Percentiles rank a stretch among this genome's conserved stretches.
These are phyloP conservation scores for Schwanniomyces etchellsii DNA, from an alignment of 1,139 yeast genomes.

Conservation along the genomic window DNA sequence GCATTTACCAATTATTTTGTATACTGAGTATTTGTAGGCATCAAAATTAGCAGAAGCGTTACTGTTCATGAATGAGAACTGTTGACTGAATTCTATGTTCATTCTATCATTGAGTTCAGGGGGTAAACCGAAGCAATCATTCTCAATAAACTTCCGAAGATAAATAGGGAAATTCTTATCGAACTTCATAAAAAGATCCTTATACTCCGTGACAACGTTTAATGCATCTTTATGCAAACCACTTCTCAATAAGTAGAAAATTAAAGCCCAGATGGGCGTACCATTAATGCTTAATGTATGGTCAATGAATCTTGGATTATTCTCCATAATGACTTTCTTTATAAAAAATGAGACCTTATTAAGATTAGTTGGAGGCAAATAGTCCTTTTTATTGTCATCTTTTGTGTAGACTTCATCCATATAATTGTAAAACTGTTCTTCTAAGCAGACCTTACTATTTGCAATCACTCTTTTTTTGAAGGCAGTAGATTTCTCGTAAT, in stretches of 20 bases:
- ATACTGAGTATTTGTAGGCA: conserved; percentile 86
- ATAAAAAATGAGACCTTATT: conserved; percentile 69
- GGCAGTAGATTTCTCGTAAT: conserved; percentile 12
- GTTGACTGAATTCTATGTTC: conserved; percentile 78
- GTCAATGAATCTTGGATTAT: conserved; percentile 25
- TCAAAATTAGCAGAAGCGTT: conserved; percentile 55
- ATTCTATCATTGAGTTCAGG: conserved; percentile 65
- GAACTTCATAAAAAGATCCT: conserved; percentile 64
- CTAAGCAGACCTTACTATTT: conserved; percentile 60
- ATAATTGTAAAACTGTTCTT: conserved; percentile 70
- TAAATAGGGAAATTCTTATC: conserved; percentile 83
- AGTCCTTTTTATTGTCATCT: conserved; percentile 46
- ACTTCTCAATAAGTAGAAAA: conserved; percentile 78
- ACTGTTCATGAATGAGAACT: conserved; percentile 60
- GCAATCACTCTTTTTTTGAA: conserved; percentile 47
- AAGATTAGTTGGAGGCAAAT: conserved; percentile 54
- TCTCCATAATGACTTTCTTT: conserved; percentile 42
- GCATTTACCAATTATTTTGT: conserved; percentile 89
- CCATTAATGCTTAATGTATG: conserved; percentile 58
- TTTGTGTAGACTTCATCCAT: conserved; percentile 69
- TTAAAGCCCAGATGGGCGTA: conserved; percentile 85
- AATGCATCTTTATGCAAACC: conserved; percentile 80
- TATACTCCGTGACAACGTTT: conserved; percentile 26
- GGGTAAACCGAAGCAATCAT: conserved; percentile 49
- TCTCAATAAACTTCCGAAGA: conserved; percentile 64